A percentile compares a stretch with the other conserved stretches of the same genome.
Evolutionary conservation across 1,284 basidiomycete genomes (phyloP).

Genomic region (Butyriboletus regius): DNA sequence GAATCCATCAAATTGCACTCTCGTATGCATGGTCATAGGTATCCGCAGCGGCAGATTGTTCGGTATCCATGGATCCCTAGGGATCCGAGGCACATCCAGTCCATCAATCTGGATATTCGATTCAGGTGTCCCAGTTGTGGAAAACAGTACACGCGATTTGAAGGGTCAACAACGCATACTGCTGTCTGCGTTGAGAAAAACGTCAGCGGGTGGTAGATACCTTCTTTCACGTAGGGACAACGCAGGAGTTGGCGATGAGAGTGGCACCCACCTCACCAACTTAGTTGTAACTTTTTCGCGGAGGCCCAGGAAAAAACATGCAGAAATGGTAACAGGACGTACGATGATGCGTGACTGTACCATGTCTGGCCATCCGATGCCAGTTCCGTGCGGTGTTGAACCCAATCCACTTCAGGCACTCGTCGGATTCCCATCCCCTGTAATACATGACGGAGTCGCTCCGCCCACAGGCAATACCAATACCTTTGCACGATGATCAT

Average conservation of each 20-base stretch:
- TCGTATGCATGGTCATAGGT: conserved; percentile 4
- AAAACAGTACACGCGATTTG: conserved; percentile 4
- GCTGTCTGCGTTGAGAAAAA: not conserved
- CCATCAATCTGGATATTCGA: conserved; percentile 9
- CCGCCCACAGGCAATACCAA: not conserved
- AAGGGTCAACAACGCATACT: conserved; percentile 3
- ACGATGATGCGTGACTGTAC: not conserved
- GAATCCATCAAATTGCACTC: conserved; percentile 10
- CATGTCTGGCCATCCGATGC: not conserved
- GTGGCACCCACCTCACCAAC: not conserved
- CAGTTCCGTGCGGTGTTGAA: not conserved
- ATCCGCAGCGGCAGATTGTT: conserved; percentile 1
- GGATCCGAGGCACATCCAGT: conserved; percentile 14
- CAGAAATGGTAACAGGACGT: no score
- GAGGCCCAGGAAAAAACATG: not conserved
- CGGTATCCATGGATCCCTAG: conserved; percentile 15
- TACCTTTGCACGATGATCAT: not conserved
- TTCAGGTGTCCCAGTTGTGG: conserved; percentile 10
- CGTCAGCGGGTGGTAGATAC: not conserved
- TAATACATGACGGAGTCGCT: no score
- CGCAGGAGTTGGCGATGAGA: no score
- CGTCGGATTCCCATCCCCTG: not conserved
- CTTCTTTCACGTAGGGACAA: not conserved
- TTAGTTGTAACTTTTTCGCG: not conserved
- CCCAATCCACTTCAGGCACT: not conserved